Conservation (phyloP, 768 basidiomycete species). For the Dacryopinax spathularia region DNA sequence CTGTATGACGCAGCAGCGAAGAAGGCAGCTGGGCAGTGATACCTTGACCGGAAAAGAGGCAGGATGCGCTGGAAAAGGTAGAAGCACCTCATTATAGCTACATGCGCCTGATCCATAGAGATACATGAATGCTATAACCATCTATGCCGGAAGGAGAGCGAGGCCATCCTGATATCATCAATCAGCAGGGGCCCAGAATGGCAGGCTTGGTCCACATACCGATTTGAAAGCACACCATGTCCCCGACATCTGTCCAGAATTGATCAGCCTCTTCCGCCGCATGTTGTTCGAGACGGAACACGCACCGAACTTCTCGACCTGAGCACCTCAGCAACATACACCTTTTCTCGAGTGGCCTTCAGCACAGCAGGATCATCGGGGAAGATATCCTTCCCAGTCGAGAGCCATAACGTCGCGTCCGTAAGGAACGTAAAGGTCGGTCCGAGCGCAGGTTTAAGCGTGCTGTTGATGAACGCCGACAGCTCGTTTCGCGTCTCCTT, state of each 20-base stretch:
- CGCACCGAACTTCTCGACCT: conserved; percentile 33
- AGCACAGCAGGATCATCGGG: neutral
- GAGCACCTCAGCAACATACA: conserved; percentile 30
- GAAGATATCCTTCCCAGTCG: conserved; percentile 17
- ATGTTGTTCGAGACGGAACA: neutral
- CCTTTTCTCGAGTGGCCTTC: conserved; percentile 14
- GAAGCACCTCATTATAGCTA: neutral
- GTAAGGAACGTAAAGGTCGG: conserved; percentile 60
- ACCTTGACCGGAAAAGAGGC: neutral
- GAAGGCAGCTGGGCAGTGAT: conserved; percentile 5
- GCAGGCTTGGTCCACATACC: neutral
- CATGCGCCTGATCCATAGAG: neutral
- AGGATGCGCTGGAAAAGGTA: no score
- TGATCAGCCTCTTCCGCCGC: neutral
- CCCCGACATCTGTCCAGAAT: conserved; percentile 24
- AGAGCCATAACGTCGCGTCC: conserved; percentile 63
- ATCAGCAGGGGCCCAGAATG: neutral
- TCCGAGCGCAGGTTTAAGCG: conserved; percentile 56
- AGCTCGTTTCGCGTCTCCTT: conserved; percentile 23
- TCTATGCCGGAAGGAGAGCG: neutral
- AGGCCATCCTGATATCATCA: neutral
- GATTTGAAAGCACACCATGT: conserved; percentile 29
- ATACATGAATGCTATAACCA: neutral
- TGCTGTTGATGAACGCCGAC: conserved; percentile 26
- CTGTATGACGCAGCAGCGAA: conserved; percentile 42